A percentile compares a stretch with the other conserved stretches of the same genome.
Conservation (phyloP, 352 stramenopile genomes). For the Globisporangium heterothallicum region DNA sequence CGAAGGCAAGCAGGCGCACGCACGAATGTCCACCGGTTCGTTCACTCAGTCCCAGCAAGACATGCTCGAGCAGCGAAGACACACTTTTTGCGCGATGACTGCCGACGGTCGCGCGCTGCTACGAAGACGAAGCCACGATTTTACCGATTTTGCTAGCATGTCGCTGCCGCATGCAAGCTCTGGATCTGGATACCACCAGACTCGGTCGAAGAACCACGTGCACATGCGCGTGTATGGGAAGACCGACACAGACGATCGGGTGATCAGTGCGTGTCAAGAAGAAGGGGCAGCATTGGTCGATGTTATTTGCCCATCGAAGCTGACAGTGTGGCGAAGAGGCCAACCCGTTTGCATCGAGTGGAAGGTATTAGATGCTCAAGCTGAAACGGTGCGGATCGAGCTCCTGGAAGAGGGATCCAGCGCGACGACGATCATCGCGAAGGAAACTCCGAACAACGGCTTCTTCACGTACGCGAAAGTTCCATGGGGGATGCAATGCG, state of each 20-base stretch:
- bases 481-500: constrained; percentile 79
- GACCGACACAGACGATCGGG: constrained; percentile 16
- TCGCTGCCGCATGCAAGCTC: constrained; percentile 17
- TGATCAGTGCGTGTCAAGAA: constrained; percentile 24
- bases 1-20: constrained; percentile 18
- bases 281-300: constrained; percentile 36
- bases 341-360: constrained; percentile 70
- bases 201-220: constrained; percentile 27
- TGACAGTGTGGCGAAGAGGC: constrained; percentile 69
- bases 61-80: constrained; percentile 29
- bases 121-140: constrained; percentile 41
- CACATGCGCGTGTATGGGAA: constrained; percentile 60
- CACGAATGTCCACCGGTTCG: constrained; percentile 26
- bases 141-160: constrained; percentile 25
- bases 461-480: constrained; percentile 69
- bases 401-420: constrained; percentile 57
- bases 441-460: constrained; percentile 57
- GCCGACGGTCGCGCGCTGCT: constrained; percentile 36
- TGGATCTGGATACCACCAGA: constrained; percentile 10
- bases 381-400: constrained; percentile 57
- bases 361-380: constrained; percentile 47
- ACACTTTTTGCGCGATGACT: constrained; percentile 40
- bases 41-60: constrained; percentile 35
- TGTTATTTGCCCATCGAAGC: constrained; percentile 28
- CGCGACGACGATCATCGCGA: constrained; percentile 61